Evolutionary conservation across 352 stramenopile species (phyloP).

Genomic region (Phytophthora ramorum): DNA sequence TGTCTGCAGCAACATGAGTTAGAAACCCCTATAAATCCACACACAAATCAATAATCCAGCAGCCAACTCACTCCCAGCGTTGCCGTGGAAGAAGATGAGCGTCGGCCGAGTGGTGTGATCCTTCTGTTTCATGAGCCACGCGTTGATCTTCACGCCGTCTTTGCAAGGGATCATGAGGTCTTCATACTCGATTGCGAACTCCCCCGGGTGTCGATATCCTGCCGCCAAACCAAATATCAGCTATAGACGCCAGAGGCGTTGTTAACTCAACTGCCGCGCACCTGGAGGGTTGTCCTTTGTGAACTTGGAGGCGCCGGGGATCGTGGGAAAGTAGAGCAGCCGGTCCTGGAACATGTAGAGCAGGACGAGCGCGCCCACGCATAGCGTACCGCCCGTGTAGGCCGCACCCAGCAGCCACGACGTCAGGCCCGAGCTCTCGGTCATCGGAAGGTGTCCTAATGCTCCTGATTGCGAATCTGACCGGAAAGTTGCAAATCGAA

Average conservation of each 20-base stretch:
- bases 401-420: conserved; percentile 72
- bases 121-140: conserved; percentile 93
- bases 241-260: not conserved
- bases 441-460: conserved; percentile 35
- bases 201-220: conserved; percentile 89
- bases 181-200: conserved; percentile 92
- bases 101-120: conserved; percentile 70
- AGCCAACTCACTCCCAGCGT: conserved; percentile 84
- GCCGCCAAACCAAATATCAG: conserved; percentile 7
- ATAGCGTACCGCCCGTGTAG: conserved; percentile 69
- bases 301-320: conserved; percentile 79
- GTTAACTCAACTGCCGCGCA: conserved; percentile 16
- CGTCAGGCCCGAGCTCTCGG: conserved; percentile 47
- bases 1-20: conserved; percentile 61
- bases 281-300: conserved; percentile 83
- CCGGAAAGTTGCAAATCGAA: not conserved
- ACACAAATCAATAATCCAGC: not conserved
- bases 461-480: not conserved
- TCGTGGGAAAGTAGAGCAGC: conserved; percentile 85
- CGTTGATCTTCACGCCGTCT: conserved; percentile 90
- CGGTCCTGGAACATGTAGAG: conserved; percentile 87
- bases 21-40: not conserved
- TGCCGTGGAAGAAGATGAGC: conserved; percentile 96
- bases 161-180: conserved; percentile 86
- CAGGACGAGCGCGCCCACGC: conserved; percentile 65